Evolutionary conservation across 2,329 filamentous ascomycete species (phyloP), one percentile per base, ranked within the genome.

Genomic region (Neofusicoccum sp.): DNA sequence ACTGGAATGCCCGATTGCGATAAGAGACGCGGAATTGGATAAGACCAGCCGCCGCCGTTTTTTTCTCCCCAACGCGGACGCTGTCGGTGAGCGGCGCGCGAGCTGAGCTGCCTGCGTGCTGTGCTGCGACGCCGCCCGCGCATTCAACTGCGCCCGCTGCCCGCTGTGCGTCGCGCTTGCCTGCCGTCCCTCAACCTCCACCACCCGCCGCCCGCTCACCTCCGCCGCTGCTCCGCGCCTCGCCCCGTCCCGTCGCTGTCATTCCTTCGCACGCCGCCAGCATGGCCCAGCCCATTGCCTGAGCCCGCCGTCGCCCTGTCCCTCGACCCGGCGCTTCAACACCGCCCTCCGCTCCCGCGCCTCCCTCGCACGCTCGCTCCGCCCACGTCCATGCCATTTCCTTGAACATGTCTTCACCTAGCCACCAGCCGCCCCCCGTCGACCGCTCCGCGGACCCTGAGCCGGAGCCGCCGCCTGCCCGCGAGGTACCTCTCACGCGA

Each of bases 261-360:
- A 56, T 56, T 56, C 51, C 51, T 56, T 56, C 43, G 16, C 36
- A 33, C n/a, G 11, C 3, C 51, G 26, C 51, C 34, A 43, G 38
- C 41, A 56, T 56, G 51, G 24, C 41, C 51, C 41, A 43, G 51
- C 51, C 51, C 51, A 56, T 56, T 56, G 51, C 43, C 43, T 56
- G 51, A 56, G 24, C 33, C 51, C 34, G 49, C 49, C 31, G 31
- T 31, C 28, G 20, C 34, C 48, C 33, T n/a, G 24, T 16, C 5
- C 36, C 20, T n/a, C 51, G 31, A 16, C 36, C 26, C 14, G 36
- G 36, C 38, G 51, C 36, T 31, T 56, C 51, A 56, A 56, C 51
- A 24, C 28, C 48, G 9, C n/a, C n/a, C 51, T 11, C n/a, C 28
- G 26, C 34, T 16, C 40, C 20, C 31, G n/a, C 28, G 28, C 33